Evolutionary conservation across 257 asterid genomes (phyloP).

Genomic region (Solanum sparsipilum): DNA sequence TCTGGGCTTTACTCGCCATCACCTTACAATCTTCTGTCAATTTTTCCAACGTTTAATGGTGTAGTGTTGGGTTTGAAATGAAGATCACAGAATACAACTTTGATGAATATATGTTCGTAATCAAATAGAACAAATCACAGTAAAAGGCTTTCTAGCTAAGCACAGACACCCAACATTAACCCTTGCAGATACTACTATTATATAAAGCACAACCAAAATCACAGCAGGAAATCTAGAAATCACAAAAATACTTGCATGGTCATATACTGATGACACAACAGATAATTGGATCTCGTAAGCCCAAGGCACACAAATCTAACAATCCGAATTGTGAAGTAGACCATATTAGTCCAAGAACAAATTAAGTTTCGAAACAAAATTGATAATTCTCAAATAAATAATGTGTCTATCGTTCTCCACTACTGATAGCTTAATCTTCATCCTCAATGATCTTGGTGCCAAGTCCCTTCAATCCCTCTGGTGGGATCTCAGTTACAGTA

Average conservation of each 20-base stretch:
- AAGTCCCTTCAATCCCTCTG: conserved; percentile 1
- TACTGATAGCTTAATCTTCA: neutral
- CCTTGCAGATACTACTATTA: neutral
- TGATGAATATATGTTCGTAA: neutral
- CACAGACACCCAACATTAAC: neutral
- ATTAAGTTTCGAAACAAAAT: neutral
- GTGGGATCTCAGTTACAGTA: neutral
- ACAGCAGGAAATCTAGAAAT: neutral
- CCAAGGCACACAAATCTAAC: neutral
- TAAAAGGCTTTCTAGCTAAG: neutral
- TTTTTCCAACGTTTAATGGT: neutral
- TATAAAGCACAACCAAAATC: neutral
- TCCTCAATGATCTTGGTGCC: neutral
- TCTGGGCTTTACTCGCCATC: neutral
- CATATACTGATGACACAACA: neutral
- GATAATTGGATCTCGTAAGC: neutral
- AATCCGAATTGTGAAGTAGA: neutral
- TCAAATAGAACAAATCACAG: neutral
- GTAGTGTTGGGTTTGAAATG: neutral
- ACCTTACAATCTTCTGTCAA: neutral
- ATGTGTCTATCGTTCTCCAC: neutral
- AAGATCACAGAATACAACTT: neutral
- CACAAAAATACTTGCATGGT: neutral
- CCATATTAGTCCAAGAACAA: neutral
- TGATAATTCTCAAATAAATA: neutral